These are phyloP conservation scores for Trypanosoma mega DNA, from an alignment of 208 protist genomes.

Conservation along the genomic window DNA sequence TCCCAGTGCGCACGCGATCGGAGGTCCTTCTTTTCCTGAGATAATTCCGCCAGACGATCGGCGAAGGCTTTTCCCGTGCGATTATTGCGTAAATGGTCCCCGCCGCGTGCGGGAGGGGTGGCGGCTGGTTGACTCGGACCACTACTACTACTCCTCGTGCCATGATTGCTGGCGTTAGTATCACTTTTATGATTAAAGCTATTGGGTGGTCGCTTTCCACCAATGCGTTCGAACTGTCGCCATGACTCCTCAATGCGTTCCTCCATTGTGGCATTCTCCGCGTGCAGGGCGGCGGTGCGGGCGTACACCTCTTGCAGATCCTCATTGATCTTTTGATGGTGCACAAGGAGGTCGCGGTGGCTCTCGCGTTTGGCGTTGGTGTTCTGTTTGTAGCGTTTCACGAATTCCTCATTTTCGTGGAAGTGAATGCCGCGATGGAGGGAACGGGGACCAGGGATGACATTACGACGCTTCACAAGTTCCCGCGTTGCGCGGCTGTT, in stretches of 20 bases:
- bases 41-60: conserved; percentile 56
- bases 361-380: conserved; percentile 36
- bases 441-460: conserved; percentile 60
- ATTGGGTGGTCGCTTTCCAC: conserved; percentile 52
- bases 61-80: conserved; percentile 53
- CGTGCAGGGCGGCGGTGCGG: conserved; percentile 70
- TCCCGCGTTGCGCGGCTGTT: conserved; percentile 67
- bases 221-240: conserved; percentile 81
- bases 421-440: conserved; percentile 88
- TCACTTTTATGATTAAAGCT: neutral
- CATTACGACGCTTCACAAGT: conserved; percentile 58
- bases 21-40: conserved; percentile 63
- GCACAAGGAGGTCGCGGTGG: conserved; percentile 80
- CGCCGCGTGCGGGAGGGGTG: neutral
- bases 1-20: conserved; percentile 54
- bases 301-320: conserved; percentile 80
- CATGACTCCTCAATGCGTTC: conserved; percentile 86
- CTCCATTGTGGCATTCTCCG: conserved; percentile 79
- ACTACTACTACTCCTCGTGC: neutral
- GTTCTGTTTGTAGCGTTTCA: conserved; percentile 45
- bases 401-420: conserved; percentile 43
- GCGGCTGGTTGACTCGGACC: neutral
- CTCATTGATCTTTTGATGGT: conserved; percentile 86
- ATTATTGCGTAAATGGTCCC: conserved; percentile 50
- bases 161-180: conserved; percentile 15